A percentile compares a stretch with the other conserved stretches of the same genome.
These are phyloP conservation scores for Xylaria sp. DNA, from an alignment of 495 filamentous ascomycete genomes.

Conservation along the genomic window DNA sequence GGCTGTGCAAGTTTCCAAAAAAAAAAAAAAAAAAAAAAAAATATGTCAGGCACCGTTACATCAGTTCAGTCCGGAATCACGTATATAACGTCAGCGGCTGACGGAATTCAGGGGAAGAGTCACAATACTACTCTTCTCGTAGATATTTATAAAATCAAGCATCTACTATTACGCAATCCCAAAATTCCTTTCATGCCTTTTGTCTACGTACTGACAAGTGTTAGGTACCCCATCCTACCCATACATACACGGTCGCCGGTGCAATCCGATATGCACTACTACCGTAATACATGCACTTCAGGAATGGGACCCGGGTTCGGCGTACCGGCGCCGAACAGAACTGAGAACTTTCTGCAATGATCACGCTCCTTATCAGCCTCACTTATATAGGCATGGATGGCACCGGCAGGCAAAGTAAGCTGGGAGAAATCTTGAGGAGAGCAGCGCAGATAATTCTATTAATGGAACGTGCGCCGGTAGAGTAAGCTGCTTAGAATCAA, in stretches of 20 bases:
- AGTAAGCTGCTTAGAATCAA: not conserved
- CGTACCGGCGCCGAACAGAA: too few relatives aligned
- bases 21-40: too few relatives aligned
- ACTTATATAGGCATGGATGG: not conserved
- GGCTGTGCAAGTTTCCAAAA: conserved; percentile 5
- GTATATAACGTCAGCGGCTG: not conserved
- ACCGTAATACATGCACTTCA: too few relatives aligned
- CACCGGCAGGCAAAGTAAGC: not conserved
- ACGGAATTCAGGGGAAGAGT: not conserved
- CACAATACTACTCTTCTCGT: not conserved
- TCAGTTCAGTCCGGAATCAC: not conserved
- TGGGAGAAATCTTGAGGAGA: not conserved
- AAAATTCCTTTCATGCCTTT: not conserved
- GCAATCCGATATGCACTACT: too few relatives aligned
- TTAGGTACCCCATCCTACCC: not conserved
- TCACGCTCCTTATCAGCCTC: not conserved
- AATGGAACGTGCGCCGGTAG: not conserved
- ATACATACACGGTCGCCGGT: too few relatives aligned
- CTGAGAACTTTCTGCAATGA: not conserved
- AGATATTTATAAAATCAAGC: not conserved
- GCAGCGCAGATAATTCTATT: conserved; percentile 1
- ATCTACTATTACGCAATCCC: not conserved
- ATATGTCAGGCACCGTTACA: not conserved
- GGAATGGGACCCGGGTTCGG: too few relatives aligned
- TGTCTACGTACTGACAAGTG: not conserved